Percentiles rank a stretch among this genome's conserved stretches.
These are phyloP conservation scores for Chimonanthus praecox DNA, from an alignment of 164 flowering plant species.

Conservation along the genomic window DNA sequence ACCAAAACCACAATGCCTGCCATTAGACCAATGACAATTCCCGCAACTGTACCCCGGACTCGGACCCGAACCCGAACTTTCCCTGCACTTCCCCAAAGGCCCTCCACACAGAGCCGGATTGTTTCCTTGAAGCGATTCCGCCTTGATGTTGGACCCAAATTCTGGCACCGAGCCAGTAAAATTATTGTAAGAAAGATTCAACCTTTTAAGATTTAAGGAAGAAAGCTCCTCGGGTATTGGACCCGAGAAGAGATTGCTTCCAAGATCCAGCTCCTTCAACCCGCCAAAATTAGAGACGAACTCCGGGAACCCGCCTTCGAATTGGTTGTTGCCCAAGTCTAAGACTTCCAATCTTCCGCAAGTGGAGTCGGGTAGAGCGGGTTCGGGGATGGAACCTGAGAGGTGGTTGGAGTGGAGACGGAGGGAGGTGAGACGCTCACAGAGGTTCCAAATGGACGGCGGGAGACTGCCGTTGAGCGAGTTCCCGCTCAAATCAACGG, in stretches of 20 bases:
- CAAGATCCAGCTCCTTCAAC: constrained; percentile 73
- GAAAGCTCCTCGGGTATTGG: constrained; percentile 47
- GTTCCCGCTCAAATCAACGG: constrained; percentile 67
- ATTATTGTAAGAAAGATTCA: constrained; percentile 87
- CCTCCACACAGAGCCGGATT: constrained; percentile 60
- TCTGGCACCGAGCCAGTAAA: constrained; percentile 72
- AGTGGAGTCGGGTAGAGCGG: constrained; percentile 66
- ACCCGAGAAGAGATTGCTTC: constrained; percentile 58
- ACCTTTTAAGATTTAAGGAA: constrained; percentile 44
- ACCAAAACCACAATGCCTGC: constrained; percentile 73
- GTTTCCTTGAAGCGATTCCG: constrained; percentile 72
- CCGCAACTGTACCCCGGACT: constrained; percentile 92
- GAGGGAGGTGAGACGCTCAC: constrained; percentile 63
- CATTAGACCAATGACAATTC: constrained; percentile 87
- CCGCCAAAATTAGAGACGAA: constrained; percentile 49
- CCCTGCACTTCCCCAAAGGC: constrained; percentile 55
- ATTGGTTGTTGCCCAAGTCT: constrained; percentile 66
- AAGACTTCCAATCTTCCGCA: constrained; percentile 57
- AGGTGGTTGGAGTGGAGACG: constrained; percentile 58
- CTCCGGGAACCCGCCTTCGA: constrained; percentile 71
- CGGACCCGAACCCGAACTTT: constrained; percentile 54
- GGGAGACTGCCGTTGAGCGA: constrained; percentile 54
- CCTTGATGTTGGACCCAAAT: constrained; percentile 46
- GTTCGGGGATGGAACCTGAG: constrained; percentile 65
- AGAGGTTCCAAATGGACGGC: constrained; percentile 92